Evolutionary conservation across 1,284 basidiomycete genomes (phyloP).

Genomic region (Rhodotorula sp.): DNA sequence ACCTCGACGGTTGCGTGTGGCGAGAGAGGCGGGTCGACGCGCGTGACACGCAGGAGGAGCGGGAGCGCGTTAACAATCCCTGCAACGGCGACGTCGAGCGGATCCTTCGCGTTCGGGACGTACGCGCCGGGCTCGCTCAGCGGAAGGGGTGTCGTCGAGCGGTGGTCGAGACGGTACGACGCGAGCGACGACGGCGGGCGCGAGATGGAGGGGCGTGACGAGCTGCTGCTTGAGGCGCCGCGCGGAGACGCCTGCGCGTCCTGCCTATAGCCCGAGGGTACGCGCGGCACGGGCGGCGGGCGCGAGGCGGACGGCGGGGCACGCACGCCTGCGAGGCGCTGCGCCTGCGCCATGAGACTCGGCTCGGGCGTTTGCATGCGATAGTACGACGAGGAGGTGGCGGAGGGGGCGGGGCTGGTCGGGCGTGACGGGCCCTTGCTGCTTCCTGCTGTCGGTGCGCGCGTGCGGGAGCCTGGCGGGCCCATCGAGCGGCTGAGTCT

Average conservation of each 20-base stretch:
- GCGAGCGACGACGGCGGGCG: conserved; percentile 52
- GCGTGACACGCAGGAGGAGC: conserved; percentile 63
- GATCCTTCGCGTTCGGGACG: conserved; percentile 71
- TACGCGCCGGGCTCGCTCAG: conserved; percentile 60
- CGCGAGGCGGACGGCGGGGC: conserved; percentile 11
- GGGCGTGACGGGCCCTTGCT: conserved; percentile 11
- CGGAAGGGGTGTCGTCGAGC: conserved; percentile 57
- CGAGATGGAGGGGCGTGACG: neutral
- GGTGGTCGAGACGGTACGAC: conserved; percentile 52
- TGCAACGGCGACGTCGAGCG: conserved; percentile 77
- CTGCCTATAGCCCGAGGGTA: conserved; percentile 16
- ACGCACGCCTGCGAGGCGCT: conserved; percentile 20
- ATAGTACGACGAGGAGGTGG: conserved; percentile 12
- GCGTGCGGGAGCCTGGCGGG: neutral
- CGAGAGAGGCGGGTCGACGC: conserved; percentile 72
- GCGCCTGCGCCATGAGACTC: conserved; percentile 25
- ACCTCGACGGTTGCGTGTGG: conserved; percentile 65
- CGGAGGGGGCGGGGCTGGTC: conserved; percentile 11
- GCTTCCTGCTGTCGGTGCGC: conserved; percentile 2
- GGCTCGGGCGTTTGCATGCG: conserved; percentile 36
- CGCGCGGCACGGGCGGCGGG: conserved; percentile 26
- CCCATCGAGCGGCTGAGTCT: conserved; percentile 21
- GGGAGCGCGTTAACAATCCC: conserved; percentile 71
- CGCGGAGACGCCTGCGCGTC: conserved; percentile 15
- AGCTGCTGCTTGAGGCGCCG: neutral